Evolutionary conservation across 371 early-diverging fungal species (phyloP).

Genomic region (Mucor plumbeus): DNA sequence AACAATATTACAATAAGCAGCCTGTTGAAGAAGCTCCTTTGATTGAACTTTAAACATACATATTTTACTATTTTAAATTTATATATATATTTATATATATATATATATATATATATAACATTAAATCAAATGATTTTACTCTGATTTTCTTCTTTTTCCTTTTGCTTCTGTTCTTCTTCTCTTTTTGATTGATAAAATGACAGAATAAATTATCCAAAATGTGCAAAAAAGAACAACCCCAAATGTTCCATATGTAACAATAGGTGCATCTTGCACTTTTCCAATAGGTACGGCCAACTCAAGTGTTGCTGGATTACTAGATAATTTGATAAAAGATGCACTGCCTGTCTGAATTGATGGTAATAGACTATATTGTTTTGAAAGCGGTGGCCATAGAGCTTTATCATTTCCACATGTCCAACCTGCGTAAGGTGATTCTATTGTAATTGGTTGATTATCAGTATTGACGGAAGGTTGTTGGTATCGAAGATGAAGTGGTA

Average conservation of each 20-base stretch:
- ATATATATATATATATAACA: neutral
- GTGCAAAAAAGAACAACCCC: slow-evolving; percentile 33
- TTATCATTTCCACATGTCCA: slow-evolving; percentile 38
- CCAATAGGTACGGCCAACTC: slow-evolving; percentile 45
- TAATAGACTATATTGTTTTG: slow-evolving; percentile 13
- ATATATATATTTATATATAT: too few relatives aligned
- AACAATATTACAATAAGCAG: slow-evolving; percentile 26
- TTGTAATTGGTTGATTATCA: slow-evolving; percentile 28
- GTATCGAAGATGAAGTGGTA: slow-evolving; percentile 55
- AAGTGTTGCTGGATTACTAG: slow-evolving; percentile 14
- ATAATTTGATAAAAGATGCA: slow-evolving; percentile 13
- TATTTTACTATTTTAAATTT: neutral
- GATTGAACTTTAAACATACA: slow-evolving; percentile 55
- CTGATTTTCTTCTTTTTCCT: slow-evolving; percentile 55
- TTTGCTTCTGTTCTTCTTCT: slow-evolving; percentile 49
- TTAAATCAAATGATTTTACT: slow-evolving; percentile 22
- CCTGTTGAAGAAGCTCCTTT: slow-evolving; percentile 56
- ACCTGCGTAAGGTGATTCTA: slow-evolving; percentile 42
- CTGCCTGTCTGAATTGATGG: slow-evolving; percentile 3
- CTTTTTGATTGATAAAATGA: slow-evolving; percentile 31
- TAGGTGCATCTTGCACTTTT: slow-evolving; percentile 25
- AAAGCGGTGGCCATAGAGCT: slow-evolving; percentile 19
- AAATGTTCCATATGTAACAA: slow-evolving; percentile 43
- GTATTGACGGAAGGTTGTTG: slow-evolving; percentile 38
- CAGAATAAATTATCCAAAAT: slow-evolving; percentile 37